A percentile compares a stretch with the other conserved stretches of the same genome.
phyloP scores from a whole-genome alignment of 768 basidiomycete genomes.

The Termitomyces sp. region DNA sequence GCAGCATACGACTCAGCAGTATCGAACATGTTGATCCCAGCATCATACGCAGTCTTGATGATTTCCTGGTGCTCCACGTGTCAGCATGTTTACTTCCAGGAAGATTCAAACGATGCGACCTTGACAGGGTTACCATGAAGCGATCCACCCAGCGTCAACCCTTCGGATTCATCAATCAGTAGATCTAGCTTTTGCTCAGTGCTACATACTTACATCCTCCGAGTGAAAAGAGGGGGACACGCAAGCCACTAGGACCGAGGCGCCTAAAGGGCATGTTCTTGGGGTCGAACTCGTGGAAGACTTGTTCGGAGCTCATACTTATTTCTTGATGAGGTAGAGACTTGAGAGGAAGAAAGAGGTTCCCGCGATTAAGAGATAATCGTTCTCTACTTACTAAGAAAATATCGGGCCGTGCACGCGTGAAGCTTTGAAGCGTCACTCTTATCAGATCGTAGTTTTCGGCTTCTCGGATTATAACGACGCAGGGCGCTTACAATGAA shows the following conservation, averaged over 20 bases:
- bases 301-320: constrained; percentile 6
- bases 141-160: constrained; percentile 62
- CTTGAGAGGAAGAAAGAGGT: neutral
- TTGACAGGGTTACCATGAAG: constrained; percentile 72
- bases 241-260: constrained; percentile 57
- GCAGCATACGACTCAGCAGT: constrained; percentile 62
- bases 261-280: constrained; percentile 59
- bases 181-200: neutral
- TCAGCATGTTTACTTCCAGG: neutral
- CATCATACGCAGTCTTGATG: constrained; percentile 72
- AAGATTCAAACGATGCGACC: constrained; percentile 23
- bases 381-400: neutral
- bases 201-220: constrained; percentile 49
- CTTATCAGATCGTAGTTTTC: neutral
- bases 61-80: constrained; percentile 54
- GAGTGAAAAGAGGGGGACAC: constrained; percentile 65
- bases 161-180: constrained; percentile 11
- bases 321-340: neutral
- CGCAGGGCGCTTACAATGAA: too few relatives aligned
- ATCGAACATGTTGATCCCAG: constrained; percentile 76
- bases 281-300: constrained; percentile 35
- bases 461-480: too few relatives aligned
- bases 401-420: neutral
- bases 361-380: neutral
- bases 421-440: too few relatives aligned